Evolutionary conservation across 1,284 basidiomycete genomes (phyloP).

Genomic region (Naganishia liquefaciens): DNA sequence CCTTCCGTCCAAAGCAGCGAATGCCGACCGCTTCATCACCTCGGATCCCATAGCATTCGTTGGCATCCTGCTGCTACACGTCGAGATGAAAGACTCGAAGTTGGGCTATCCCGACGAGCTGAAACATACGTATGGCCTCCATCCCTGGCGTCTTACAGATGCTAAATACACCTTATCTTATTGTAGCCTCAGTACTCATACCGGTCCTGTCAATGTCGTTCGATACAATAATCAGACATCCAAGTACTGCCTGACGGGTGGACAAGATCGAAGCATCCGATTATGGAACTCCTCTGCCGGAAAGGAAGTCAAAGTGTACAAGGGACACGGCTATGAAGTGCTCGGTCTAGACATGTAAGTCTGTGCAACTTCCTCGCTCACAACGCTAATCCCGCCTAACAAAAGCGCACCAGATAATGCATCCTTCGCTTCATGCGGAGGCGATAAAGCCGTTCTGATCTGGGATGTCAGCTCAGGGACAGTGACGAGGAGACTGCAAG

Average conservation of each 20-base stretch:
- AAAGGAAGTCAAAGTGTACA: constrained; percentile 84
- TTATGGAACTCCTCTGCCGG: constrained; percentile 87
- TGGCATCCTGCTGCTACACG: too few relatives aligned
- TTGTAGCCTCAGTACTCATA: constrained; percentile 59
- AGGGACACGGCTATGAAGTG: constrained; percentile 91
- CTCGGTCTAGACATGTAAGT: constrained; percentile 81
- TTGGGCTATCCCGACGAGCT: constrained; percentile 28
- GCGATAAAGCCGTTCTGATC: constrained; percentile 85
- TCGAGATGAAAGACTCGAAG: not conserved
- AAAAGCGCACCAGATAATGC: constrained; percentile 85
- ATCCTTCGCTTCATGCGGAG: constrained; percentile 88
- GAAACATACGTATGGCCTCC: constrained; percentile 30
- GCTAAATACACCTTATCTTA: not conserved
- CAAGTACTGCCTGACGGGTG: constrained; percentile 87
- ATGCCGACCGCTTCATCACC: too few relatives aligned
- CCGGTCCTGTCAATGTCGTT: constrained; percentile 78
- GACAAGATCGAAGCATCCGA: constrained; percentile 82
- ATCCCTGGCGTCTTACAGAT: too few relatives aligned
- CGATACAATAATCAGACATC: constrained; percentile 80
- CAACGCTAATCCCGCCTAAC: not conserved
- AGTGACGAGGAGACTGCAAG: constrained; percentile 76
- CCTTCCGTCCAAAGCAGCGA: not conserved
- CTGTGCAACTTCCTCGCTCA: not conserved
- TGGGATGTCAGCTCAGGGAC: constrained; percentile 92
- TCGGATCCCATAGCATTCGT: not conserved